phyloP scores from a whole-genome alignment of 2,329 filamentous ascomycete genomes.

The Talaromyces sp. region DNA sequence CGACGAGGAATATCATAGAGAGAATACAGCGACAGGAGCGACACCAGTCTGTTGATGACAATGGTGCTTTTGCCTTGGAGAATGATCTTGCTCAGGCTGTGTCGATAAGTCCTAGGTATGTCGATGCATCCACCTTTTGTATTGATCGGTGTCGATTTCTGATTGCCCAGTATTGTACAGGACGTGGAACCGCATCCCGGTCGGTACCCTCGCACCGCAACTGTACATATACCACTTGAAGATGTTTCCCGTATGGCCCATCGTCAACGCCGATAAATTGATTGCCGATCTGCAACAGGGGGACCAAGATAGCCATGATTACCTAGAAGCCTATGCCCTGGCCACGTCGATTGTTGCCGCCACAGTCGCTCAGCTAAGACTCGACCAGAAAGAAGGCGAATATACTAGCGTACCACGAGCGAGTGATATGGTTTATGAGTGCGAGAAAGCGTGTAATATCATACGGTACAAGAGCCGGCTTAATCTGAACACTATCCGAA shows the following conservation, averaged over 20 bases:
- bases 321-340: slow-evolving; percentile 38
- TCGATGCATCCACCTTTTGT: neutral
- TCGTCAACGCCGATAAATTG: slow-evolving; percentile 46
- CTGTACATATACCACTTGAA: slow-evolving; percentile 51
- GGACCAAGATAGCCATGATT: slow-evolving; percentile 26
- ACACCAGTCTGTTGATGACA: slow-evolving; percentile 19
- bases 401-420: slow-evolving; percentile 24
- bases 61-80: neutral
- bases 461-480: slow-evolving; percentile 29
- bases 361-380: slow-evolving; percentile 50
- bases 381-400: slow-evolving; percentile 32
- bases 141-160: neutral
- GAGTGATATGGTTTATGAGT: slow-evolving; percentile 36
- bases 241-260: slow-evolving; percentile 53
- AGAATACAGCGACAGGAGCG: slow-evolving; percentile 27
- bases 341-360: slow-evolving; percentile 49
- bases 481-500: slow-evolving; percentile 44
- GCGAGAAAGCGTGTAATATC: slow-evolving; percentile 30
- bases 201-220: slow-evolving; percentile 28
- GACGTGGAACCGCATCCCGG: slow-evolving; percentile 18
- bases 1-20: slow-evolving; percentile 25
- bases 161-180: slow-evolving; percentile 21
- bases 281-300: slow-evolving; percentile 26
- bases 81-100: neutral
- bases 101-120: neutral